Evolutionary conservation across 2,329 filamentous ascomycete species (phyloP).

Genomic region (Phoma sp.): DNA sequence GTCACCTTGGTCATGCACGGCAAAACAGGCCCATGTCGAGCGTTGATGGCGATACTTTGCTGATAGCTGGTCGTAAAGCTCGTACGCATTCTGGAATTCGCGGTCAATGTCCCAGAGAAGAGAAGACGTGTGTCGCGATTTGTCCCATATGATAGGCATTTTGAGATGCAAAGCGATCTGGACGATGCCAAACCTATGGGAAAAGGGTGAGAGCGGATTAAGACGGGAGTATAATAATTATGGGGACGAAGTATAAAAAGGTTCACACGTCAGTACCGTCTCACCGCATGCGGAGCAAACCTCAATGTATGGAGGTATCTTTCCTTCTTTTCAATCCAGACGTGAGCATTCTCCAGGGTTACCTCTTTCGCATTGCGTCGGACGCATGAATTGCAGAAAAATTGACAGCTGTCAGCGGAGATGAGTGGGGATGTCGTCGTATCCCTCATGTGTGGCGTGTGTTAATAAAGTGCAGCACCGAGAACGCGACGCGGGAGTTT

Average conservation of each 20-base stretch:
- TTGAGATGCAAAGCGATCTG: background rate
- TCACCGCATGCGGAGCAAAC: too few relatives aligned
- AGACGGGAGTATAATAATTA: slow-evolving; percentile 1
- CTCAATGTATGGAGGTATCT: too few relatives aligned
- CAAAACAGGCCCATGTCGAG: slow-evolving; percentile 35
- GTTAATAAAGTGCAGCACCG: background rate
- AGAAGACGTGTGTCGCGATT: slow-evolving; percentile 38
- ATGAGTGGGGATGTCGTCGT: slow-evolving; percentile 8
- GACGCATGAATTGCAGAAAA: slow-evolving; percentile 4
- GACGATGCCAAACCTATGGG: background rate
- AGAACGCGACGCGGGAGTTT: slow-evolving; percentile 1
- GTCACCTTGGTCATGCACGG: slow-evolving; percentile 33
- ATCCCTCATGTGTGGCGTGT: slow-evolving; percentile 2
- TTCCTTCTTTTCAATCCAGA: background rate
- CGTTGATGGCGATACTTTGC: slow-evolving; percentile 27
- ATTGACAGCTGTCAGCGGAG: slow-evolving; percentile 8
- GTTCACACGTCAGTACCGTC: too few relatives aligned
- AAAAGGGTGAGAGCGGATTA: background rate
- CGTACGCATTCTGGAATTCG: slow-evolving; percentile 42
- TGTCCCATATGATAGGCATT: slow-evolving; percentile 32
- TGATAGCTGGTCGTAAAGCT: slow-evolving; percentile 42
- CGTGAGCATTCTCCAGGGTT: background rate
- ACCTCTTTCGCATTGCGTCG: background rate
- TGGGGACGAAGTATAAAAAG: too few relatives aligned
- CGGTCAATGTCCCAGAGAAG: slow-evolving; percentile 46